A percentile compares a stretch with the other conserved stretches of the same genome.
Conservation (phyloP, 768 basidiomycete species). For the Lyophyllum decastes region DNA sequence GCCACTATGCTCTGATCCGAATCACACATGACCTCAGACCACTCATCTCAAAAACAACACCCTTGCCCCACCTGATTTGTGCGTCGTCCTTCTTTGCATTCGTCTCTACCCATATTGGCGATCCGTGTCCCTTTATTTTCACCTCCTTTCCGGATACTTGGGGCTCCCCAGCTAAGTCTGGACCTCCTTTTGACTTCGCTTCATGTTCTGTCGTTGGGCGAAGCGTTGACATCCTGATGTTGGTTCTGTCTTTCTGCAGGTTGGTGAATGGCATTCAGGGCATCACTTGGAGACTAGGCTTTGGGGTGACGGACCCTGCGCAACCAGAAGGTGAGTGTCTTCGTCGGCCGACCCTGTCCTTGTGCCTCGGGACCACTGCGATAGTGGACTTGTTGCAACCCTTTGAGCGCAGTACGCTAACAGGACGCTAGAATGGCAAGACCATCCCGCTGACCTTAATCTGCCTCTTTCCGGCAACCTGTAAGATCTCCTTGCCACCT, state of each 20-base stretch:
- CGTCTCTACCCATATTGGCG: constrained; percentile 1
- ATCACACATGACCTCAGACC: constrained; percentile 32
- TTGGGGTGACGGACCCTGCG: constrained; percentile 50
- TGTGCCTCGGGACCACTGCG: not conserved
- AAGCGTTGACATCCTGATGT: not conserved
- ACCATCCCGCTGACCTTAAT: constrained; percentile 53
- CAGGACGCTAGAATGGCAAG: constrained; percentile 52
- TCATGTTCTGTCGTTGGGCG: constrained; percentile 1
- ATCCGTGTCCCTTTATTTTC: constrained; percentile 15
- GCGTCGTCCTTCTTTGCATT: constrained; percentile 20
- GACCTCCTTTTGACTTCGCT: constrained; percentile 12
- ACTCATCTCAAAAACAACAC: constrained; percentile 53
- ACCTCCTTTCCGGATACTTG: constrained; percentile 3
- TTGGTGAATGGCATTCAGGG: constrained; percentile 59
- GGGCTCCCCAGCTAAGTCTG: constrained; percentile 14
- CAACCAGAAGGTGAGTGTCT: constrained; percentile 53
- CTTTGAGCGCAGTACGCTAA: constrained; percentile 3
- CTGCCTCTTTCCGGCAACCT: constrained; percentile 48
- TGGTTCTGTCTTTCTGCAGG: constrained; percentile 27
- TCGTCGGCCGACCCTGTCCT: not conserved
- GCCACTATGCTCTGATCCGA: not conserved
- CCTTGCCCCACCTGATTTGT: constrained; percentile 64
- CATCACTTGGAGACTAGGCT: constrained; percentile 65
- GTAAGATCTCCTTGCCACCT: constrained; percentile 34
- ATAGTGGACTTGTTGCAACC: not conserved